Conservation (phyloP, 2,329 filamentous ascomycete genomes). For the Aspergillus proliferans region DNA sequence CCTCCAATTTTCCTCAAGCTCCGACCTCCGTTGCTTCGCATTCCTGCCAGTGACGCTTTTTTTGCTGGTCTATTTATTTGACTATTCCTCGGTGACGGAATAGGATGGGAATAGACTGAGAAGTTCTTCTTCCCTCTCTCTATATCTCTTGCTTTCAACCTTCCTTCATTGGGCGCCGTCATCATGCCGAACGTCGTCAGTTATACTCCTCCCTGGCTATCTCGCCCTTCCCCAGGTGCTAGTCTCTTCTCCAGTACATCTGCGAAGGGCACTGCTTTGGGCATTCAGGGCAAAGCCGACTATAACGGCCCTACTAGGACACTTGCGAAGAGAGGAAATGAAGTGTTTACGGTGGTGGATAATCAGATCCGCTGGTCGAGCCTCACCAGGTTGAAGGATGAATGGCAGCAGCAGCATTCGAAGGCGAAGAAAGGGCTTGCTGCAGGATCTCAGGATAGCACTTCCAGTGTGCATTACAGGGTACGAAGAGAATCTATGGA, state of each 20-base stretch:
- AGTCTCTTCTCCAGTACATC: slow-evolving; percentile 62
- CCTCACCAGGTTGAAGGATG: slow-evolving; percentile 69
- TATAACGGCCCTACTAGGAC: slow-evolving; percentile 48
- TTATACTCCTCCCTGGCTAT: slow-evolving; percentile 84
- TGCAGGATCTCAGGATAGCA: slow-evolving; percentile 20
- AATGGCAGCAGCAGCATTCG: slow-evolving; percentile 37
- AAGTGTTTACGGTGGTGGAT: slow-evolving; percentile 82
- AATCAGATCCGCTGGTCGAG: slow-evolving; percentile 91
- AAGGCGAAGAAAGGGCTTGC: slow-evolving; percentile 24
- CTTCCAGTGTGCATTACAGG: slow-evolving; percentile 29
- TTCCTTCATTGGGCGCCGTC: slow-evolving; percentile 6
- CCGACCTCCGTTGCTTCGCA: neutral
- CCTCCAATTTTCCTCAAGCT: neutral
- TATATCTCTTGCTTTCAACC: neutral
- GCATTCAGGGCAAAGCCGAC: slow-evolving; percentile 13
- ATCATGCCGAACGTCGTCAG: slow-evolving; percentile 79
- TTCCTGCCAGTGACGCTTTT: neutral
- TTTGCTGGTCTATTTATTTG: neutral
- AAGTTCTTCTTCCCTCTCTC: neutral
- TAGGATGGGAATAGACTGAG: neutral
- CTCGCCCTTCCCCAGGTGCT: slow-evolving; percentile 68
- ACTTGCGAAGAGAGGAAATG: slow-evolving; percentile 74
- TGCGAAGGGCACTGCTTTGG: slow-evolving; percentile 32
- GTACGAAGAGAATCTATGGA: slow-evolving; percentile 13
- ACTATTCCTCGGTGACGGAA: neutral